Percentiles rank a stretch among this genome's conserved stretches.
Evolutionary conservation across 1,284 basidiomycete genomes (phyloP).

Genomic region (Termitomyces sp.): DNA sequence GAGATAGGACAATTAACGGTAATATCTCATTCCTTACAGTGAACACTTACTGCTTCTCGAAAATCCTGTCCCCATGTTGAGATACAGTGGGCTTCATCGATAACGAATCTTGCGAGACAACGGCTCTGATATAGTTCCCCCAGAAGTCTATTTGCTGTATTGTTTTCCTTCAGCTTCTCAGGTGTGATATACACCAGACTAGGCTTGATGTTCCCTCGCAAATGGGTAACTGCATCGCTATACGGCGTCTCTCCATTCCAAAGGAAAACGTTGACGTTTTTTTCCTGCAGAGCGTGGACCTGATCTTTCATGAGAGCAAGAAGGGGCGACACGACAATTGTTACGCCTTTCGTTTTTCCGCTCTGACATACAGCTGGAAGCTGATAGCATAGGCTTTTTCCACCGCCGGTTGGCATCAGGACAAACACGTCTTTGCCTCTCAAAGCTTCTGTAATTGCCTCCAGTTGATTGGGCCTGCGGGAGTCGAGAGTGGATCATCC

Average conservation of each 20-base stretch:
- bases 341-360: conserved; percentile 77
- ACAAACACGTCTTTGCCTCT: conserved; percentile 87
- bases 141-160: conserved; percentile 54
- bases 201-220: conserved; percentile 45
- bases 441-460: conserved; percentile 82
- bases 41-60: conserved; percentile 62
- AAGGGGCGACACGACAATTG: conserved; percentile 88
- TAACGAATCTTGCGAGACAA: conserved; percentile 82
- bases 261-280: conserved; percentile 68
- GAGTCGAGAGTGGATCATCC: conserved; percentile 3
- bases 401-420: conserved; percentile 96
- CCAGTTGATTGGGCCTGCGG: conserved; percentile 83
- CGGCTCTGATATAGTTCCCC: conserved; percentile 49
- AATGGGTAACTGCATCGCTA: conserved; percentile 40
- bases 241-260: conserved; percentile 59
- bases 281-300: conserved; percentile 64
- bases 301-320: conserved; percentile 92
- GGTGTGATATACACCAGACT: conserved; percentile 89
- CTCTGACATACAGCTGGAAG: conserved; percentile 80
- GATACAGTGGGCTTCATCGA: conserved; percentile 97
- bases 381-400: conserved; percentile 85
- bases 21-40: neutral
- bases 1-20: neutral
- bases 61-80: conserved; percentile 84
- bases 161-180: conserved; percentile 75